Evolutionary conservation across 345 rosid genomes (phyloP).

Genomic region (Toxicodendron radicans): DNA sequence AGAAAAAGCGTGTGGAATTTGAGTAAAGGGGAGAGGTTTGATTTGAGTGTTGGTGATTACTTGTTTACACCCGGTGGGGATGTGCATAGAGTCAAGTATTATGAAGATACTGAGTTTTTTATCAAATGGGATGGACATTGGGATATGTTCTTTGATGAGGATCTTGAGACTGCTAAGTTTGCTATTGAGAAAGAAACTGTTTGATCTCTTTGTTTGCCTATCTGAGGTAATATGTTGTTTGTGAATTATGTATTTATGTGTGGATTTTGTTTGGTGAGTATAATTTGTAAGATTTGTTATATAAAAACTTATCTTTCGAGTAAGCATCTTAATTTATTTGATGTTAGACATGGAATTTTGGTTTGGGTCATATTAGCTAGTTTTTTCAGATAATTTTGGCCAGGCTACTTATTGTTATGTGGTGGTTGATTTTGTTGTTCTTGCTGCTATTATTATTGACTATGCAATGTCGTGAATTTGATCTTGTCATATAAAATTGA

Average conservation of each 20-base stretch:
- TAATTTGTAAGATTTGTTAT: too few relatives aligned
- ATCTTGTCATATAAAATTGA: too few relatives aligned
- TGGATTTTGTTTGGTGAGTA: not conserved
- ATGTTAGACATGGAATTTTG: too few relatives aligned
- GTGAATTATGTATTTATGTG: not conserved
- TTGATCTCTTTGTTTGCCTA: not conserved
- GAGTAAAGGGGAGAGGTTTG: conserved; percentile 62
- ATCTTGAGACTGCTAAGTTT: conserved; percentile 57
- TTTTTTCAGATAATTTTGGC: too few relatives aligned
- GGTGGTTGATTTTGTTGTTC: too few relatives aligned
- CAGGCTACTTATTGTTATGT: too few relatives aligned
- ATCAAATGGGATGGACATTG: conserved; percentile 94
- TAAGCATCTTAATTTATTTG: too few relatives aligned
- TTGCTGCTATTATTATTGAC: too few relatives aligned
- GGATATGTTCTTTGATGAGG: conserved; percentile 87
- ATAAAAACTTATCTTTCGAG: too few relatives aligned
- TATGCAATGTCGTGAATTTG: too few relatives aligned
- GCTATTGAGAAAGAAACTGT: conserved; percentile 35
- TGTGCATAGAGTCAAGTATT: conserved; percentile 82
- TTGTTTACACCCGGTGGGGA: conserved; percentile 80
- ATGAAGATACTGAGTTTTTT: conserved; percentile 86
- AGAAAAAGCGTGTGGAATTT: conserved; percentile 84
- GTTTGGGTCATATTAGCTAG: too few relatives aligned
- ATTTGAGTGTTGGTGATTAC: conserved; percentile 70
- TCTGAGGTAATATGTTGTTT: not conserved